phyloP scores from a whole-genome alignment of 805 yeast species.

The Candida sonorensis region DNA sequence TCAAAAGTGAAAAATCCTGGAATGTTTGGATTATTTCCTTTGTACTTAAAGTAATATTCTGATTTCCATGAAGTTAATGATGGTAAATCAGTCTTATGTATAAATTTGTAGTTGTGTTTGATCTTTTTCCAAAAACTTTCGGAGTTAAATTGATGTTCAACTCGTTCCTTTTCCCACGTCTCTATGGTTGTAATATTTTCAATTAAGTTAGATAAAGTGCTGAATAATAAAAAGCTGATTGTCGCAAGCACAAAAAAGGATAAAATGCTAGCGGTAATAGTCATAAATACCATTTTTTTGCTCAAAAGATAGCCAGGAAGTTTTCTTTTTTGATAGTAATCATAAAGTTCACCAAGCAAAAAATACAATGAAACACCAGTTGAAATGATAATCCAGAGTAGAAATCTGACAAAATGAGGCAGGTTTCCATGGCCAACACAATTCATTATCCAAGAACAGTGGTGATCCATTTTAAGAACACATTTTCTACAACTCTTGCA shows the following conservation, averaged over 20 bases:
- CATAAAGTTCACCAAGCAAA: conserved; percentile 32
- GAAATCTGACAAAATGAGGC: conserved; percentile 75
- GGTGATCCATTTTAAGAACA: conserved; percentile 89
- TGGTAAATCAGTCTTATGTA: conserved; percentile 35
- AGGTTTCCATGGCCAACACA: conserved; percentile 78
- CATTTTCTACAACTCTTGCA: conserved; percentile 73
- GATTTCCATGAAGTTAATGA: conserved; percentile 39
- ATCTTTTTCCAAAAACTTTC: conserved; percentile 48
- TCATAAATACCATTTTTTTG: conserved; percentile 45
- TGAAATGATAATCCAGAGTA: conserved; percentile 55
- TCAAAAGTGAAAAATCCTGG: conserved; percentile 43
- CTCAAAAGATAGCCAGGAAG: conserved; percentile 52
- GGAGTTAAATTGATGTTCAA: conserved; percentile 56
- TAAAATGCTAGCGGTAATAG: conserved; percentile 47
- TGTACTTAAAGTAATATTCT: background rate
- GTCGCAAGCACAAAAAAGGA: conserved; percentile 55
- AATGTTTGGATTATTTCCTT: conserved; percentile 8
- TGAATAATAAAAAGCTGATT: conserved; percentile 48
- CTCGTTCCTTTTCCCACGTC: conserved; percentile 84
- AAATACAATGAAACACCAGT: conserved; percentile 41
- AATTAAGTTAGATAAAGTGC: conserved; percentile 52
- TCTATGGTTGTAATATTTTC: conserved; percentile 86
- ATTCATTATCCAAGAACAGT: conserved; percentile 89
- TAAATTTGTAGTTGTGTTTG: conserved; percentile 33
- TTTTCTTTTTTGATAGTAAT: conserved; percentile 41